Evolutionary conservation across 768 basidiomycete species (phyloP), one percentile per base, ranked within the genome.

Genomic region (Termitomyces heimii): DNA sequence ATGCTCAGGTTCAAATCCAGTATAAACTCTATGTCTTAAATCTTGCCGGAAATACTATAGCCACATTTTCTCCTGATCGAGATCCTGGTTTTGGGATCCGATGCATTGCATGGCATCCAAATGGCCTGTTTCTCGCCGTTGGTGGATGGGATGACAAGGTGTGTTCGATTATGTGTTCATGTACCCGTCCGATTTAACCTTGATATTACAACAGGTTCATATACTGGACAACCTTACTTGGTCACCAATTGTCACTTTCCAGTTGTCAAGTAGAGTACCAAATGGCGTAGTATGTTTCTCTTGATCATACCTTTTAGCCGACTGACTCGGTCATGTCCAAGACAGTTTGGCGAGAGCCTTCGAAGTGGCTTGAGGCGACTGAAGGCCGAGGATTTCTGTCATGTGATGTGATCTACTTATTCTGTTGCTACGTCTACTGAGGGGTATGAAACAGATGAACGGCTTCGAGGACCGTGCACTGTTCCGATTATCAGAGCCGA

Each of bases 81-180:
- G 92, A 96, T 69, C 89, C 91, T 28, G 91, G 88, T 16, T 82
- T 94, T 55, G 94, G 94, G 6, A 84, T 97, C 43, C 82, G 92
- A 10, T 76, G 73, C 57, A 85, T 87, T 0, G 73, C 81, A 20
- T 98, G 94, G 94, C 91, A 94, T 70, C 94, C 94, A 4, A 87
- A 77, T 55, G 92, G 94, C 5, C 76, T 82, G 65, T 94, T 89
- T 67, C 73, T 97, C 9, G 89, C 86, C 2, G 77, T 94, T 0
- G 86, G 84, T 13, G 94, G 94, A 12, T 94, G 88, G 84, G 93
- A 95, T 70, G 92, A 94, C 64, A 92, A 88, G 72, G 92, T 89
- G 54, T 42, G 73, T 62, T 35, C 26, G 53, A 47, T 40, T 4
- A 32, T 32, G 35, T 26, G 32, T 54, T 37, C 16, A 4, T 28